Conservation (phyloP, 2,329 filamentous ascomycete genomes). For the Trichoderma hamatum region DNA sequence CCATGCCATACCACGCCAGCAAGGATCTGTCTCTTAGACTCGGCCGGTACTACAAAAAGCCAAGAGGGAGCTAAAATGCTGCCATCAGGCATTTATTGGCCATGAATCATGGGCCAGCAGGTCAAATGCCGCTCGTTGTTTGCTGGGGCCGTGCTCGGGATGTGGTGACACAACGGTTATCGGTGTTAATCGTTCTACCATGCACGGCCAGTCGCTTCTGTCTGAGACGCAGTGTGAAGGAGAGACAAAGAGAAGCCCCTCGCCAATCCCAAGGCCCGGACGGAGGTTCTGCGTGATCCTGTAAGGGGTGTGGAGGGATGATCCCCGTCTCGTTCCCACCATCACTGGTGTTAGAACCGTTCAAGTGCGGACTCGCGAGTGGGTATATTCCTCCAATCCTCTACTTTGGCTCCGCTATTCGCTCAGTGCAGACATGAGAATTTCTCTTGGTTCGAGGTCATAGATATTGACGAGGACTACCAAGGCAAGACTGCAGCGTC, state of each 20-base stretch:
- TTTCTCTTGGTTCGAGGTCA: background rate
- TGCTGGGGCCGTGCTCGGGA: constrained; percentile 18
- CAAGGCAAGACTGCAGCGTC: background rate
- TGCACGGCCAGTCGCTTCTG: background rate
- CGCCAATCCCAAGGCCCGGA: background rate
- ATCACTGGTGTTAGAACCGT: background rate
- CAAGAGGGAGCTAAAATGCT: background rate
- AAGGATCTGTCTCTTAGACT: background rate
- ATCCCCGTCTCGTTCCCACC: constrained; percentile 19
- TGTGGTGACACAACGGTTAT: constrained; percentile 1
- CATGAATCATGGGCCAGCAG: constrained; percentile 13
- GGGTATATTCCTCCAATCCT: constrained; percentile 6
- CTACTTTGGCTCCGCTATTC: background rate
- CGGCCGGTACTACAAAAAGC: background rate
- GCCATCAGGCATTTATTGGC: constrained; percentile 8
- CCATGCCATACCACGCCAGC: background rate
- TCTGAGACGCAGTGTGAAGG: background rate
- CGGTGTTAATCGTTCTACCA: background rate
- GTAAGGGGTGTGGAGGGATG: constrained; percentile 26
- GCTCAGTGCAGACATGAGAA: background rate
- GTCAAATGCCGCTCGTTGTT: constrained; percentile 14
- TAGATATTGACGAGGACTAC: background rate
- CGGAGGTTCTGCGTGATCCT: constrained; percentile 18
- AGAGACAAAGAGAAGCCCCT: constrained; percentile 10
- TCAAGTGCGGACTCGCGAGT: constrained; percentile 13